Conservation (phyloP, 2,329 filamentous ascomycete genomes). For the Sordariomycetes sp. region DNA sequence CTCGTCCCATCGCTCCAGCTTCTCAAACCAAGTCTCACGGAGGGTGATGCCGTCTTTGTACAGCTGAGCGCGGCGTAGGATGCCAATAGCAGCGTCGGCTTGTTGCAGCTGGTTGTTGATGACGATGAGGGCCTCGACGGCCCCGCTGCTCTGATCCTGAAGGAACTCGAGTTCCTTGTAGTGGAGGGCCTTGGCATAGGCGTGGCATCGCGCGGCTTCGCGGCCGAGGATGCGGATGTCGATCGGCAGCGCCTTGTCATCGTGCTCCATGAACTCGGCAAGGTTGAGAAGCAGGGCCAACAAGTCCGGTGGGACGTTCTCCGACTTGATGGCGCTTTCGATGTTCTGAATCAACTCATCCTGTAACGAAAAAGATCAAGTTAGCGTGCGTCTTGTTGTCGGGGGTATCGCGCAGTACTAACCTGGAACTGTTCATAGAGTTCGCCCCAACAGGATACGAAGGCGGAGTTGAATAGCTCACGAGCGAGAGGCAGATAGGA, state of each 20-base stretch:
- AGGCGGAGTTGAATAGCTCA: conserved; percentile 96
- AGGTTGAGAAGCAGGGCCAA: conserved; percentile 89
- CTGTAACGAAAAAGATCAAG: background rate
- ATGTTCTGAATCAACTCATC: conserved; percentile 94
- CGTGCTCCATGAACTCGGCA: conserved; percentile 99
- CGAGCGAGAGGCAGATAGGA: conserved; percentile 85
- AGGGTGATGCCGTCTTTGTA: conserved; percentile 90
- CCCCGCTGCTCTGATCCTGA: conserved; percentile 90
- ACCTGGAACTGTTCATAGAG: conserved; percentile 86
- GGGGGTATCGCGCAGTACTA: background rate
- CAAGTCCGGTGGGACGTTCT: conserved; percentile 92
- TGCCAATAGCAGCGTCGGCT: conserved; percentile 96
- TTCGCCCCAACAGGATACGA: conserved; percentile 98
- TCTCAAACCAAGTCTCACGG: conserved; percentile 98
- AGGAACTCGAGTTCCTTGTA: conserved; percentile 99
- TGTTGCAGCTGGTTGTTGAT: conserved; percentile 99
- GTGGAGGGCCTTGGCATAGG: conserved; percentile 93
- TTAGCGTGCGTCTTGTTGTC: background rate
- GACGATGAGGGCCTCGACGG: conserved; percentile 93
- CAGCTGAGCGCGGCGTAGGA: conserved; percentile 86
- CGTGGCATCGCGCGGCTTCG: conserved; percentile 93
- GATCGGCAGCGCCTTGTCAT: conserved; percentile 95
- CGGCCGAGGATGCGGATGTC: conserved; percentile 91
- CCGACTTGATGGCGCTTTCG: conserved; percentile 87
- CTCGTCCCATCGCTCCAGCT: conserved; percentile 96